Evolutionary conservation across 495 filamentous ascomycete species (phyloP).

Genomic region (Achaetomiella virescens): DNA sequence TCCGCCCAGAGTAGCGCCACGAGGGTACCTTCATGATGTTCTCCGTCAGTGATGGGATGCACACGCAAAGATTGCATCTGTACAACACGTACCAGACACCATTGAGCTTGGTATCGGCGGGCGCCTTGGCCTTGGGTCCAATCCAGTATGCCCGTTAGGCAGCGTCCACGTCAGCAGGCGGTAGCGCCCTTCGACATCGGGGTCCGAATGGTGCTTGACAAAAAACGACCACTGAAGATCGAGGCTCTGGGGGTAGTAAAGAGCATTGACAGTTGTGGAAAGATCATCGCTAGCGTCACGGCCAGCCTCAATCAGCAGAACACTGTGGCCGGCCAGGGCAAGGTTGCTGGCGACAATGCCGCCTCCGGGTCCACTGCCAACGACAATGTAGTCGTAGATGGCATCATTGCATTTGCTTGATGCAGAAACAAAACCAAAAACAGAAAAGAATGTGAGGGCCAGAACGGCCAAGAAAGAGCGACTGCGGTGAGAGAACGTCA

Average conservation of each 20-base stretch:
- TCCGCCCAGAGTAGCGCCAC: conserved; percentile 39
- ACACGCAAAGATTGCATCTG: neutral
- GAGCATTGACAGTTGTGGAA: conserved; percentile 27
- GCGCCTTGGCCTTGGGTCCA: conserved; percentile 26
- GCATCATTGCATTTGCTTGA: neutral
- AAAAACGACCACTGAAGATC: conserved; percentile 44
- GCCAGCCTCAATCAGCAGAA: conserved; percentile 59
- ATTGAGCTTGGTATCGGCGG: conserved; percentile 29
- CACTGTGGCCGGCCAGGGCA: conserved; percentile 50
- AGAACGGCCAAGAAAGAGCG: conserved; percentile 10
- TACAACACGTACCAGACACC: conserved; percentile 27
- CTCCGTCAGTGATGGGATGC: neutral
- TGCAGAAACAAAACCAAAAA: neutral
- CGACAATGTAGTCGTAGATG: conserved; percentile 58
- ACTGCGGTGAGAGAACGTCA: conserved; percentile 4
- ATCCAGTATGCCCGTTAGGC: conserved; percentile 37
- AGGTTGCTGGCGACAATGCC: conserved; percentile 55
- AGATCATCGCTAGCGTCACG: conserved; percentile 48
- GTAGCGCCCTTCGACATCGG: neutral
- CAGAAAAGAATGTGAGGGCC: conserved; percentile 9
- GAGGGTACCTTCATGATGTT: conserved; percentile 27
- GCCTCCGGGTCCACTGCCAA: conserved; percentile 60
- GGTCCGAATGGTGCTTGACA: conserved; percentile 36
- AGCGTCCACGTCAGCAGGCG: conserved; percentile 12
- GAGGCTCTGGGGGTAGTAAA: conserved; percentile 32